Conservation (phyloP, 164 flowering plant genomes). For the grape (Vitis vinifera) region DNA sequence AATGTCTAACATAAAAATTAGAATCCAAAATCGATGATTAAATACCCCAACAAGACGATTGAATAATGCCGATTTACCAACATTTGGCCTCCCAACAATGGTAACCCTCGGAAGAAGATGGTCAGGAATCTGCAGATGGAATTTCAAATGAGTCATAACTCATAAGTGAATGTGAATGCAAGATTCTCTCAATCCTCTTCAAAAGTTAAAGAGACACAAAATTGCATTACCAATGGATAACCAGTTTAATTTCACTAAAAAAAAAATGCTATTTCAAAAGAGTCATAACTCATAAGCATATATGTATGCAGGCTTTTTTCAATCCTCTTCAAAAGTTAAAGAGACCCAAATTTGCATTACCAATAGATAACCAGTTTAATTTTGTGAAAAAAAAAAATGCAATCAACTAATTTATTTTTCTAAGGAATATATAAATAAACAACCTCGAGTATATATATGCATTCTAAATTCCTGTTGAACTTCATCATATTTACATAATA, state of each 20-base stretch:
- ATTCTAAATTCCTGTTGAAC: too few species aligned
- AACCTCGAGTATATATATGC: too few species aligned
- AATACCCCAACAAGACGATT: conserved; percentile 96
- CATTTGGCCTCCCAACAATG: conserved; percentile 98
- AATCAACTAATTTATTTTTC: too few species aligned
- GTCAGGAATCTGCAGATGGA: conserved; percentile 70
- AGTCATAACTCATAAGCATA: background rate
- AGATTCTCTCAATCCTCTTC: background rate
- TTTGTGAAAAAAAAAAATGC: background rate
- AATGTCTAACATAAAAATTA: background rate
- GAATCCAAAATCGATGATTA: background rate
- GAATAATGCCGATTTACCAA: conserved; percentile 97
- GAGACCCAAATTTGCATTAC: background rate
- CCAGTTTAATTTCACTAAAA: background rate
- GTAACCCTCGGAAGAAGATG: conserved; percentile 87
- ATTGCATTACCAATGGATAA: too few species aligned
- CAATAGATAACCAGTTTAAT: background rate
- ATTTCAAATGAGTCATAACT: conserved; percentile 10
- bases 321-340: background rate
- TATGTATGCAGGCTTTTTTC: background rate
- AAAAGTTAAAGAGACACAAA: background rate
- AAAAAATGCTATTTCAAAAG: background rate
- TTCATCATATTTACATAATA: too few species aligned
- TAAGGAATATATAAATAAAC: too few species aligned
- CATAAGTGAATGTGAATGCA: too few species aligned